These are phyloP conservation scores for Schoenoplectus triqueter DNA, from an alignment of 202 grass and related monocot species.

Conservation along the genomic window DNA sequence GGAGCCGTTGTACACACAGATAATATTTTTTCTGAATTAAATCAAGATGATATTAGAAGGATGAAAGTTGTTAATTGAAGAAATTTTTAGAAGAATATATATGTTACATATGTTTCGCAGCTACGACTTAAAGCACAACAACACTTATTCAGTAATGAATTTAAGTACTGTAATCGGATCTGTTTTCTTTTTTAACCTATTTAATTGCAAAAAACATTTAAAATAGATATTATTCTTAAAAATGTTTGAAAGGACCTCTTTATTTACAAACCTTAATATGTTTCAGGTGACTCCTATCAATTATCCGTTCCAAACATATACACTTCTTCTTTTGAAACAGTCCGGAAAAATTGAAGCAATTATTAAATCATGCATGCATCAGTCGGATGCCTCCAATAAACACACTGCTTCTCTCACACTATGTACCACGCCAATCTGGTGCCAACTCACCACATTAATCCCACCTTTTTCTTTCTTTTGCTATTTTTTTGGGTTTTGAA, in stretches of 20 bases:
- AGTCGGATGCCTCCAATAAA: not conserved
- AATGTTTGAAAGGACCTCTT: not conserved
- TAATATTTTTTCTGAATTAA: too few relatives aligned
- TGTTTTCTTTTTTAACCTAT: not conserved
- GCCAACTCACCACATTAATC: conserved; percentile 63
- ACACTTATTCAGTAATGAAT: too few relatives aligned
- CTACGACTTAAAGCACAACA: too few relatives aligned
- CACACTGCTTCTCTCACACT: conserved; percentile 40
- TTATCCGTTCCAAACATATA: too few relatives aligned
- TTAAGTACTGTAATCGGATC: conserved; percentile 21
- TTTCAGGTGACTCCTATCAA: not conserved
- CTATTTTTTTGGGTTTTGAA: not conserved
- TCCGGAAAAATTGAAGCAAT: not conserved
- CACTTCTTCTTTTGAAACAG: not conserved
- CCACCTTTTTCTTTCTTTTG: not conserved
- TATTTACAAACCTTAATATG: not conserved
- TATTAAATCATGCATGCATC: not conserved
- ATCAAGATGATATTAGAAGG: too few relatives aligned
- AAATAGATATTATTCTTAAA: not conserved
- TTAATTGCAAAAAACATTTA: not conserved
- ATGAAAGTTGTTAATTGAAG: too few relatives aligned
- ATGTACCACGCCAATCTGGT: conserved; percentile 40
- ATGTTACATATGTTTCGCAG: too few relatives aligned
- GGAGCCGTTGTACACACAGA: too few relatives aligned
- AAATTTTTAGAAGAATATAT: not conserved